A percentile compares a stretch with the other conserved stretches of the same genome.
These are phyloP conservation scores for Elsinoe batatas DNA, from an alignment of 2,329 filamentous ascomycete genomes.

Conservation along the genomic window DNA sequence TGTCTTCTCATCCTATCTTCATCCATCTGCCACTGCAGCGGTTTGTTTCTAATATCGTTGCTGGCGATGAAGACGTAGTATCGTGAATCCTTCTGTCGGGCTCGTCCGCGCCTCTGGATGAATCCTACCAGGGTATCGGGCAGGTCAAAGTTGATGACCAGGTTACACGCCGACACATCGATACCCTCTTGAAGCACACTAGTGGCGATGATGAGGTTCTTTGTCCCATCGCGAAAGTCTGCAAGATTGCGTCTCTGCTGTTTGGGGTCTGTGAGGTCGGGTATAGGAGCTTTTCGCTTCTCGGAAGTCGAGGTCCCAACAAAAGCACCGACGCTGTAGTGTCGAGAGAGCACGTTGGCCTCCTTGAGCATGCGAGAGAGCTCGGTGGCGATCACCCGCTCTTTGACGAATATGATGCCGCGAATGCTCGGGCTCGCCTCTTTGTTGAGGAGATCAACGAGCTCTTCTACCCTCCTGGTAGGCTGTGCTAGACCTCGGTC, in stretches of 20 bases:
- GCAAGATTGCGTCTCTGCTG: slow-evolving; percentile 43
- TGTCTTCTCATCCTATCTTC: slow-evolving; percentile 25
- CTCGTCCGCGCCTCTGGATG: slow-evolving; percentile 55
- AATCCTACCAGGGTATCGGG: slow-evolving; percentile 55
- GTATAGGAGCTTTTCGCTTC: slow-evolving; percentile 38
- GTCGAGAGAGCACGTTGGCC: slow-evolving; percentile 18
- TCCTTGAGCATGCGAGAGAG: slow-evolving; percentile 30
- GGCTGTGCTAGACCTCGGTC: neutral
- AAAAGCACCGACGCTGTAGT: slow-evolving; percentile 39
- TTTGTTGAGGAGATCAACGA: slow-evolving; percentile 28
- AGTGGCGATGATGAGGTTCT: slow-evolving; percentile 50
- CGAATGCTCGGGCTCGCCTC: slow-evolving; percentile 28
- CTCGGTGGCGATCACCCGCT: slow-evolving; percentile 35
- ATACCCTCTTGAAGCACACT: slow-evolving; percentile 53
- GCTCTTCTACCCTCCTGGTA: slow-evolving; percentile 19
- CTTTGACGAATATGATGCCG: slow-evolving; percentile 39
- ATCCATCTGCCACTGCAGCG: slow-evolving; percentile 61
- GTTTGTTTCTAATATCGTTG: slow-evolving; percentile 24
- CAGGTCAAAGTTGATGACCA: slow-evolving; percentile 55
- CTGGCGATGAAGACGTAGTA: slow-evolving; percentile 43
- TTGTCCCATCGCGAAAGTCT: slow-evolving; percentile 43
- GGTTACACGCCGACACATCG: slow-evolving; percentile 52
- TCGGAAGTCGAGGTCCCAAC: slow-evolving; percentile 40
- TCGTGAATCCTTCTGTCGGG: slow-evolving; percentile 47
- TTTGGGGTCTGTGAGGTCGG: slow-evolving; percentile 38